Base-by-base conservation (phyloP, 2,329 filamentous ascomycete genomes). In the Paracoccidioides lutzii region DNA sequence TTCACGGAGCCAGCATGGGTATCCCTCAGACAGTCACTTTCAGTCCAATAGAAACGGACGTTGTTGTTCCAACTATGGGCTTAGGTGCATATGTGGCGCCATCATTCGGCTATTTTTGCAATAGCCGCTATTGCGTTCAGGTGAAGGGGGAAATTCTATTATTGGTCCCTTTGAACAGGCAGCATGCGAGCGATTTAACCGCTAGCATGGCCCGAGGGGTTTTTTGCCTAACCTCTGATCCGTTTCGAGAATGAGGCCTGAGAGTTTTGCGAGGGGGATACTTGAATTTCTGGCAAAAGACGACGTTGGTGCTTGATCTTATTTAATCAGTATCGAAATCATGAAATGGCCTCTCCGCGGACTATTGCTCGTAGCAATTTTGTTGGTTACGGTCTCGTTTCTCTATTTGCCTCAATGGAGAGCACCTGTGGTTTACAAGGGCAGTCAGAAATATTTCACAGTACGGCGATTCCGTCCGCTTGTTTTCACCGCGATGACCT, bases 391-490 rank as follows among this genome's bases (percentile, higher is more conserved):
- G 9, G n/a, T 46, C 6, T 38, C 52, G 2, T 35, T 44, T 32
- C 30, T 53, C 41, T 46, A 46, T 45, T 37, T 46, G 30, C 52
- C 32, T 35, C 41, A 32, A 35, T 45, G 40, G 40, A 46, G 42
- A n/a, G 41, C 37, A 32, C 52, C 52, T 28, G 14, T 33, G 35
- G 41, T 22, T 28, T n/a, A 53, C 28, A 10, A 40, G 6, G 41
- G 41, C 30, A 41, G 22, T n/a, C 14, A 44, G n/a, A 53, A 53
- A 53, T 53, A 53, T 53, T 53, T 53, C 41, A 53, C 52, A n/a
- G 52, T 53, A 33, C 3, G 52, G 4, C 10, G 38, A 42, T 41
- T 41, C 38, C 22, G 6, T 33, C 22, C 22, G 22, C 2, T 22
- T 22, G 22, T 22, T 22, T 22, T 22, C 22, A 22, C 22, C 22